Base-by-base conservation (phyloP, 495 filamentous ascomycete species). In the Xylaria cubensis region DNA sequence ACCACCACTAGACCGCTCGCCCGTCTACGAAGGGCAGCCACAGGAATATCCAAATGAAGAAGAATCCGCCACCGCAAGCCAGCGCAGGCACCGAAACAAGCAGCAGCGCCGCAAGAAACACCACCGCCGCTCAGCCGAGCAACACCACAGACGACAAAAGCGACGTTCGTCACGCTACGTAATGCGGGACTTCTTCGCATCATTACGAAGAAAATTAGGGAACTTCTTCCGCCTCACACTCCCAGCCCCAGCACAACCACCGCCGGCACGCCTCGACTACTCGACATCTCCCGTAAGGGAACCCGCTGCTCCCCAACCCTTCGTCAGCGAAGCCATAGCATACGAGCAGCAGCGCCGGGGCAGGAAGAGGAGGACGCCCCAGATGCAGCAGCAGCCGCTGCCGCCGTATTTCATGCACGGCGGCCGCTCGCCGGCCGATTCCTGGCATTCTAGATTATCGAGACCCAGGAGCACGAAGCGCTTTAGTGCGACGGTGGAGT, bases 351-450 rank as follows among this genome's bases (percentile, higher is more conserved):
- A 46, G 9, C 44, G 32, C 0, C 42, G 69, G 1, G n/a, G 59
- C 29, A 55, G 46, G 24, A 64, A 44, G 10, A 4, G 61, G n/a
- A n/a, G 61, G 10, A 64, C 36, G n/a, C 39, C 36, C 3, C 59
- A 61, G 32, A 6, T 26, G 65, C 50, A 32, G 41, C 4, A 26
- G 42, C 12, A 9, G 32, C 56, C 13, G 34, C 32, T 50, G 36
- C 64, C 56, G 48, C 44, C 59, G 69, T 71, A 64, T 36, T 64
- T 64, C 36, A 71, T 71, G 69, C 61, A 56, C 59, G 69, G 69
- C 59, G 69, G 48, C 17, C 48, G 69, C n/a, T 64, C 59, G 69
- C 69, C 69, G 34, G 59, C 21, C 21, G 29, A 63, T 34, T 55
- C 59, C 2, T 63, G 62, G 46, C 62, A 64, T 13, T 42, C 59